These are phyloP conservation scores for Nicotiana attenuata DNA, from an alignment of 257 asterid genomes.

Conservation along the genomic window DNA sequence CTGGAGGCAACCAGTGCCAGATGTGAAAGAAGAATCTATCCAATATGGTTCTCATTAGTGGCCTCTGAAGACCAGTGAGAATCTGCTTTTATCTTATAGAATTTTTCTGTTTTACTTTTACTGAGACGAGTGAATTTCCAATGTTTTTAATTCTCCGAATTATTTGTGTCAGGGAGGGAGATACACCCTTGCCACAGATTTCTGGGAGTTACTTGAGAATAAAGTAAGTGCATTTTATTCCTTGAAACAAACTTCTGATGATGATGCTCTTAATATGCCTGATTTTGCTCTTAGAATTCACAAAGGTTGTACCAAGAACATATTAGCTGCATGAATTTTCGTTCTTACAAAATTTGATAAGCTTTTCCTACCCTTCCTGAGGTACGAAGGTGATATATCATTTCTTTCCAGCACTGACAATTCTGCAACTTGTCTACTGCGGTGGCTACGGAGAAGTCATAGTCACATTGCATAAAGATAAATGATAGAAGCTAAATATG, in stretches of 20 bases:
- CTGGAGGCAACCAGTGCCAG: constrained; percentile 55
- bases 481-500: constrained; percentile 7
- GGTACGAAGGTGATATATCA: not conserved
- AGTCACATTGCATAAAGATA: not conserved
- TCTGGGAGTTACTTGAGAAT: constrained; percentile 81
- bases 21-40: constrained; percentile 51
- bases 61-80: constrained; percentile 79
- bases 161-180: constrained; percentile 58
- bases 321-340: not conserved
- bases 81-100: constrained; percentile 13
- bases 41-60: constrained; percentile 90
- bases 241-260: not conserved
- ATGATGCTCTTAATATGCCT: not conserved
- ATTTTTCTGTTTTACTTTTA: constrained; percentile 8
- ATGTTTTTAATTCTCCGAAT: constrained; percentile 21
- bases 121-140: not conserved
- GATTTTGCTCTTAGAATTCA: not conserved
- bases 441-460: not conserved
- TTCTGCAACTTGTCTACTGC: not conserved
- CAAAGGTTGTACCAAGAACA: not conserved
- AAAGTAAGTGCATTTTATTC: constrained; percentile 48
- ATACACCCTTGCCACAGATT: constrained; percentile 77
- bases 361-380: not conserved
- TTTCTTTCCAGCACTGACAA: not conserved
- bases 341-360: not conserved